A percentile compares a stretch with the other conserved stretches of the same genome.
Evolutionary conservation across 225 moss, liverwort and hornwort species (phyloP).

Genomic region (Anthoceros angustus): DNA sequence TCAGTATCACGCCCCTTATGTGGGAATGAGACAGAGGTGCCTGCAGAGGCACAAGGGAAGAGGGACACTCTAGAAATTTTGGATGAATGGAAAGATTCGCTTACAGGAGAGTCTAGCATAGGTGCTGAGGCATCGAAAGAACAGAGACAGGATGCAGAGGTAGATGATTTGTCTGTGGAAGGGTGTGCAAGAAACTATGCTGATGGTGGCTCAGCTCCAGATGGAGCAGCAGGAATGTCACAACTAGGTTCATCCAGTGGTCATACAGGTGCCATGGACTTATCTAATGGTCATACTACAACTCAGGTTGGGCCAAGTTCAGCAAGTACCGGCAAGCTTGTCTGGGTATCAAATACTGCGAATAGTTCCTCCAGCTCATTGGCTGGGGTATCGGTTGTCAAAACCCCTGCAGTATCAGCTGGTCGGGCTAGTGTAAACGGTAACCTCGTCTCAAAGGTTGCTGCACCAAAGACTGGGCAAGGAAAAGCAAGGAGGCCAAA

Average conservation of each 20-base stretch:
- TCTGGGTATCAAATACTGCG: background rate
- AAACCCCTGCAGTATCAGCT: background rate
- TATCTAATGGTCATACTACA: background rate
- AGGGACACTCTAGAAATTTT: conserved; percentile 14
- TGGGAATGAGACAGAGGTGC: conserved; percentile 15
- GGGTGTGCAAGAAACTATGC: conserved; percentile 18
- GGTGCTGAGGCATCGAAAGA: conserved; percentile 23
- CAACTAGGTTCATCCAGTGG: conserved; percentile 14
- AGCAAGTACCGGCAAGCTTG: background rate
- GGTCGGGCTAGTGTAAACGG: background rate
- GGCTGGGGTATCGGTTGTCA: background rate
- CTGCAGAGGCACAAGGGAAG: conserved; percentile 10
- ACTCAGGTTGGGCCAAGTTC: background rate
- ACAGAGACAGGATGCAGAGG: conserved; percentile 15
- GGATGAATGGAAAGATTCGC: conserved; percentile 20
- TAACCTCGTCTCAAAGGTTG: background rate
- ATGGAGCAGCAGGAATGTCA: conserved; percentile 10
- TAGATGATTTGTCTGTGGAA: conserved; percentile 14
- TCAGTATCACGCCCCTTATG: conserved; percentile 3
- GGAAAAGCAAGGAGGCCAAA: conserved; percentile 2
- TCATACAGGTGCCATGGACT: background rate
- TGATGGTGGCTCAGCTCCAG: conserved; percentile 15
- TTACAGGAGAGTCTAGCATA: conserved; percentile 7
- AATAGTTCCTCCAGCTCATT: background rate
- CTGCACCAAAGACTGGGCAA: background rate